Evolutionary conservation across 1,284 basidiomycete species (phyloP), one percentile per base, ranked within the genome.

Genomic region (Peniophora sp.): DNA sequence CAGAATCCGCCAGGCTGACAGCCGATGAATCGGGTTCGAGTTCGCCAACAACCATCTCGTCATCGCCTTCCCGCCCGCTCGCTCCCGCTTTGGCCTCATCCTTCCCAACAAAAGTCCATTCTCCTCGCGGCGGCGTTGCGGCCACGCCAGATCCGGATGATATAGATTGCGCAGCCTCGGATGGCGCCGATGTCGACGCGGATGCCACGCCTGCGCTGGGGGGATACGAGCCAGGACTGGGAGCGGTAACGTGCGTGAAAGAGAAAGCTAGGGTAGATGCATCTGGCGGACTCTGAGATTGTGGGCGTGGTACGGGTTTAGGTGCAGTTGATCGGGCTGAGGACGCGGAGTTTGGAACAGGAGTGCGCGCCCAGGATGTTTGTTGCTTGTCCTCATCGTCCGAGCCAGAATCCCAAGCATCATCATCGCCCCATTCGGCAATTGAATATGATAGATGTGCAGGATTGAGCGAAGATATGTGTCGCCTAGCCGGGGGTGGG

Each of bases 351-450:
- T 41, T n/a, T 6, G 37, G n/a, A 15, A 46, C 63, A 58, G 23
- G 67, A 64, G 52, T 66, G 67, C 54, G 66, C 73, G 75, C 75
- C 20, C 74, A 64, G 52, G 69, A 71, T 14, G 72, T 66, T 49
- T 75, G 63, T 3, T 72, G 70, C 9, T 79, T 76, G 41, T 81
- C 81, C 64, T 92, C 91, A 44, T 84, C 83, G 67, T 93, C 91
- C 3, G 90, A 92, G 51, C 77, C 77, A 58, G 85, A 88, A 70
- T 94, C 91, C 91, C 92, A 94, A 44, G 84, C 90, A 64, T 94
- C 91, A 58, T 94, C 91, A 63, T 90, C 87, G 11, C 70, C 84
- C 85, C 87, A 86, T 52, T 88, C 83, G 53, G 63, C 61, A 23
- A 51, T 60, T 11, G 64, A 60, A 55, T 73, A 68, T 41, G 71